phyloP scores from a whole-genome alignment of 148 eudicot genomes.

The Linanthus parryae region DNA sequence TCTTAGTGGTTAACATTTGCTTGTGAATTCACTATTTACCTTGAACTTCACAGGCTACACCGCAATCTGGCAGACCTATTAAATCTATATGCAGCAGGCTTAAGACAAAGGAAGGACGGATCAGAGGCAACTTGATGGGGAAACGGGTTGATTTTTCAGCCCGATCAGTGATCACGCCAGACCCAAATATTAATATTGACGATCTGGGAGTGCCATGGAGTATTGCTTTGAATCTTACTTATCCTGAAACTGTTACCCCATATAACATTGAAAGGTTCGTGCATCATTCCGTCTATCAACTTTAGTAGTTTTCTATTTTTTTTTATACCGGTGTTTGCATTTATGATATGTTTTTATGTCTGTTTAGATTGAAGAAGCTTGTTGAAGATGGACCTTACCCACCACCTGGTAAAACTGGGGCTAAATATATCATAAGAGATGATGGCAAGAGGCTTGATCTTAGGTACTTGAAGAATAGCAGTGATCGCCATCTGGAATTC shows the following conservation, averaged over 20 bases:
- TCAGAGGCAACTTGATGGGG: slow-evolving; percentile 94
- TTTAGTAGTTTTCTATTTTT: too few species aligned
- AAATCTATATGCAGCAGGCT: slow-evolving; percentile 89
- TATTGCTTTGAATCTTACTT: slow-evolving; percentile 87
- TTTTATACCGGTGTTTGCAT: too few species aligned
- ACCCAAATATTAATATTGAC: slow-evolving; percentile 90
- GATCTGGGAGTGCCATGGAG: slow-evolving; percentile 97
- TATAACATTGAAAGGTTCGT: slow-evolving; percentile 92
- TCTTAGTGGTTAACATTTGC: background rate
- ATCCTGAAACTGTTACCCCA: slow-evolving; percentile 95
- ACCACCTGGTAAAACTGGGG: slow-evolving; percentile 97
- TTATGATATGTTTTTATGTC: too few species aligned
- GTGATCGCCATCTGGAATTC: slow-evolving; percentile 91
- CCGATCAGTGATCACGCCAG: slow-evolving; percentile 94
- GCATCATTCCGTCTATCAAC: too few species aligned
- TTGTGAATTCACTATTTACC: background rate
- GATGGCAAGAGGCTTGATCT: slow-evolving; percentile 99
- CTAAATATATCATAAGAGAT: slow-evolving; percentile 88
- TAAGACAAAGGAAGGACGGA: slow-evolving; percentile 94
- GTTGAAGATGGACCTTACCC: slow-evolving; percentile 98
- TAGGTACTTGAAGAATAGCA: slow-evolving; percentile 86
- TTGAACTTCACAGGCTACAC: slow-evolving; percentile 61
- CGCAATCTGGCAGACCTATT: slow-evolving; percentile 88
- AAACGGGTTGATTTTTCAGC: slow-evolving; percentile 96
- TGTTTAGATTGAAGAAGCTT: slow-evolving; percentile 76